Evolutionary conservation across 257 asterid species (phyloP).

Genomic region (Solanum virginianum): DNA sequence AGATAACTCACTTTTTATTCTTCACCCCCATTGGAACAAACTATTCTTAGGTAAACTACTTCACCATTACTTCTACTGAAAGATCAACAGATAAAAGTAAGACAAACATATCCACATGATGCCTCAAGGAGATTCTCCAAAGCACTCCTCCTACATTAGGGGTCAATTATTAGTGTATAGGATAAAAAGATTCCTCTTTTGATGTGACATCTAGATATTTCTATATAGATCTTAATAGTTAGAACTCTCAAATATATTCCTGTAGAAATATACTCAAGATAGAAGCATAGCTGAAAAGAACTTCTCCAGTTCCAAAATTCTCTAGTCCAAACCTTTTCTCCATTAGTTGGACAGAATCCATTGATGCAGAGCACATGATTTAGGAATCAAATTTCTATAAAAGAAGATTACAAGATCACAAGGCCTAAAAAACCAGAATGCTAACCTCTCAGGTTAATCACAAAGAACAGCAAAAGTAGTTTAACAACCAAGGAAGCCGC

Average conservation of each 20-base stretch:
- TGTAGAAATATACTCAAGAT: constrained; percentile 10
- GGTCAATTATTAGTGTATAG: constrained; percentile 43
- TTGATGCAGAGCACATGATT: neutral
- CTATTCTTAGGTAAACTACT: neutral
- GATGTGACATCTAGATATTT: constrained; percentile 43
- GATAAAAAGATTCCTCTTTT: constrained; percentile 46
- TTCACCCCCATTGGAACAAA: neutral
- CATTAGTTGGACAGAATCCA: neutral
- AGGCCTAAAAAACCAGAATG: neutral
- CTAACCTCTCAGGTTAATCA: neutral
- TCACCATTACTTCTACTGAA: neutral
- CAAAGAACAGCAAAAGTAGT: neutral
- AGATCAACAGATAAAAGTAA: neutral
- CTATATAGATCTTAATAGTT: constrained; percentile 5
- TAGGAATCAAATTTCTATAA: neutral
- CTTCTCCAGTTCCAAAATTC: neutral
- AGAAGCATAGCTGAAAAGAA: neutral
- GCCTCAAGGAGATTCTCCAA: constrained; percentile 42
- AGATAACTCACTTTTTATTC: neutral
- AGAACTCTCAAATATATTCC: constrained; percentile 17
- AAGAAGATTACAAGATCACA: neutral
- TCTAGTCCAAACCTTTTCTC: neutral
- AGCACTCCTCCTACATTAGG: constrained; percentile 34
- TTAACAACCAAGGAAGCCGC: neutral
- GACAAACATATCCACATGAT: neutral